A percentile compares a stretch with the other conserved stretches of the same genome.
Conservation (phyloP, 768 basidiomycete species). For the Clathrus columnatus region DNA sequence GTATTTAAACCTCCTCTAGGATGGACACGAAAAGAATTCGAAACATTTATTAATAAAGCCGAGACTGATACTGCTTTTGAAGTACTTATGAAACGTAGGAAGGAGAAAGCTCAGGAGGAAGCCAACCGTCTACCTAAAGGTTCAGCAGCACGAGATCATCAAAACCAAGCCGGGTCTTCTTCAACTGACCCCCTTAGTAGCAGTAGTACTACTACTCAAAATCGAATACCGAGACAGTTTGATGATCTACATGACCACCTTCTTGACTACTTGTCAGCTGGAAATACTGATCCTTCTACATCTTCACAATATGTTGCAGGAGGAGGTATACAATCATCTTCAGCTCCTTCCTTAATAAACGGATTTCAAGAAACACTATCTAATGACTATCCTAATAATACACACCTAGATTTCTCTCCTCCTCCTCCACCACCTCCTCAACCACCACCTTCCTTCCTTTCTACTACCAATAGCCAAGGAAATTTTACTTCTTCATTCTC, state of each 20-base stretch:
- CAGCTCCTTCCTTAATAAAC: background rate
- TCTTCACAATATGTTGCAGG: too few relatives aligned
- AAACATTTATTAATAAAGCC: slow-evolving; percentile 70
- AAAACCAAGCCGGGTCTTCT: slow-evolving; percentile 13
- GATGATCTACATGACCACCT: background rate
- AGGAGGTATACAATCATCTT: background rate
- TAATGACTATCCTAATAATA: background rate
- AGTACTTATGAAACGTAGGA: slow-evolving; percentile 69
- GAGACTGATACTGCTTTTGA: slow-evolving; percentile 95
- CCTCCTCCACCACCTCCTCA: background rate
- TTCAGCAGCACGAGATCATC: slow-evolving; percentile 38
- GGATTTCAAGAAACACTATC: background rate
- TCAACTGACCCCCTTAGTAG: slow-evolving; percentile 11
- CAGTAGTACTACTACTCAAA: too few relatives aligned
- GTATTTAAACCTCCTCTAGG: slow-evolving; percentile 70
- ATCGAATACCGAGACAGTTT: slow-evolving; percentile 35
- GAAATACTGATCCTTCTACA: background rate
- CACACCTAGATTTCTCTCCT: background rate
- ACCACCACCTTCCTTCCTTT: background rate
- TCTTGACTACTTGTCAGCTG: background rate
- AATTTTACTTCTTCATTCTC: background rate
- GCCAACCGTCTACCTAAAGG: slow-evolving; percentile 39
- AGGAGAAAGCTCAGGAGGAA: slow-evolving; percentile 19
- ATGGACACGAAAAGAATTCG: slow-evolving; percentile 70
- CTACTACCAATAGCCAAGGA: background rate